phyloP scores from a whole-genome alignment of 2,329 filamentous ascomycete species.

The Penicillium verrucosum region DNA sequence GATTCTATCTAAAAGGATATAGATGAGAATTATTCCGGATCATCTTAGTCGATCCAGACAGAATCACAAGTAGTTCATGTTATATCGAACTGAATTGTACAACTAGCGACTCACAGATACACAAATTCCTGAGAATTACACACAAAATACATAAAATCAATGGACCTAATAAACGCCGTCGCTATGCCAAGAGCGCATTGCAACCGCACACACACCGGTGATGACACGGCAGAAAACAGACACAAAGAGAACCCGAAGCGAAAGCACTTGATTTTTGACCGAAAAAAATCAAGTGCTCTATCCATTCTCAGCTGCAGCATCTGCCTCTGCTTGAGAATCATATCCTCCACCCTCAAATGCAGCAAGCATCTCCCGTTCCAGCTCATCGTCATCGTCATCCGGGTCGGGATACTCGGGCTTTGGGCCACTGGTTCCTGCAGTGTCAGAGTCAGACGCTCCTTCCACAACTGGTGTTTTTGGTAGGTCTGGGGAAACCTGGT shows the following conservation, averaged over 20 bases:
- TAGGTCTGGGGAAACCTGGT: background rate
- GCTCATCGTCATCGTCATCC: constrained; percentile 46
- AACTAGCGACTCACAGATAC: background rate
- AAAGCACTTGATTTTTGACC: background rate
- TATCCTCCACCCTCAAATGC: constrained; percentile 51
- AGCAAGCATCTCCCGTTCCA: constrained; percentile 57
- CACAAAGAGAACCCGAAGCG: constrained; percentile 1
- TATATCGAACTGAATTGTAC: background rate
- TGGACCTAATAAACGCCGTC: constrained; percentile 23
- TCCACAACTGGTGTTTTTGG: constrained; percentile 1
- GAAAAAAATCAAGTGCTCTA: constrained; percentile 13
- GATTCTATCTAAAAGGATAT: background rate
- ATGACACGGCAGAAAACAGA: background rate
- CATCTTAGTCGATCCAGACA: background rate
- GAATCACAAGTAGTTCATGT: background rate
- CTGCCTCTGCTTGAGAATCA: constrained; percentile 36
- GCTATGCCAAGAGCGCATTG: constrained; percentile 33
- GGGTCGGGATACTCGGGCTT: constrained; percentile 29
- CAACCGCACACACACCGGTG: constrained; percentile 18
- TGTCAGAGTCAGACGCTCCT: constrained; percentile 27
- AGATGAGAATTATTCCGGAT: background rate
- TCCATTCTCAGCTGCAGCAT: constrained; percentile 33
- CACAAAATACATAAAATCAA: background rate
- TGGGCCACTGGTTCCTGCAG: constrained; percentile 28
- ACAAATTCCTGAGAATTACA: background rate